Evolutionary conservation across 2,329 filamentous ascomycete species (phyloP).

Genomic region (Fusarium graminum): DNA sequence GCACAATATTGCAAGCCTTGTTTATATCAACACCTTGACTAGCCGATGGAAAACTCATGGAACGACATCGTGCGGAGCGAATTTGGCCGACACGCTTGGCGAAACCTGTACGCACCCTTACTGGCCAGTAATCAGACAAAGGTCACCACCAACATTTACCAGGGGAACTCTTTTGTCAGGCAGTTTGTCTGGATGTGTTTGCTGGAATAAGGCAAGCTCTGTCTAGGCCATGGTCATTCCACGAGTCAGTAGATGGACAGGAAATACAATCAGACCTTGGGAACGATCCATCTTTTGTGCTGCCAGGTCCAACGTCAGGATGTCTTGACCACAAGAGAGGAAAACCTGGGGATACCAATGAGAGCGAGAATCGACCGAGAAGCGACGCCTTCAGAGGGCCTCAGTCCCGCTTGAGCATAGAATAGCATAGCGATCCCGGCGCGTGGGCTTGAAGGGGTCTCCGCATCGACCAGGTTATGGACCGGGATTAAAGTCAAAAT

Average conservation of each 20-base stretch:
- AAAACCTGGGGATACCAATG: constrained; percentile 50
- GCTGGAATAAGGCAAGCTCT: neutral
- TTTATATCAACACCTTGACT: constrained; percentile 8
- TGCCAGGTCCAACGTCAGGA: too few relatives aligned
- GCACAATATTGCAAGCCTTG: neutral
- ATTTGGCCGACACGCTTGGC: constrained; percentile 38
- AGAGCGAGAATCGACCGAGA: constrained; percentile 44
- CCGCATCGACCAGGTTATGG: constrained; percentile 26
- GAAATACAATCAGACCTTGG: constrained; percentile 4
- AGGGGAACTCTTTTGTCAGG: constrained; percentile 5
- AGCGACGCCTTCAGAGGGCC: constrained; percentile 39
- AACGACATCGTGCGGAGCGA: constrained; percentile 37
- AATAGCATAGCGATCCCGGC: constrained; percentile 26
- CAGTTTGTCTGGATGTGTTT: neutral
- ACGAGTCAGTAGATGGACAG: constrained; percentile 1
- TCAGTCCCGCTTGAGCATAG: constrained; percentile 32
- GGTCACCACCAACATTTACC: constrained; percentile 23
- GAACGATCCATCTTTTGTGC: constrained; percentile 1
- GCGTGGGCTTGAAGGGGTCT: constrained; percentile 31
- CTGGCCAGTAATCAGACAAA: constrained; percentile 17
- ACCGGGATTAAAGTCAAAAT: constrained; percentile 38
- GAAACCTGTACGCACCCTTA: constrained; percentile 17
- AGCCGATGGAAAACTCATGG: constrained; percentile 30
- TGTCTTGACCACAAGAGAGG: neutral
- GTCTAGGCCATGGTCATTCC: neutral